Base-by-base conservation (phyloP, 305 asterid species). In the Stenogyne calaminthoides region DNA sequence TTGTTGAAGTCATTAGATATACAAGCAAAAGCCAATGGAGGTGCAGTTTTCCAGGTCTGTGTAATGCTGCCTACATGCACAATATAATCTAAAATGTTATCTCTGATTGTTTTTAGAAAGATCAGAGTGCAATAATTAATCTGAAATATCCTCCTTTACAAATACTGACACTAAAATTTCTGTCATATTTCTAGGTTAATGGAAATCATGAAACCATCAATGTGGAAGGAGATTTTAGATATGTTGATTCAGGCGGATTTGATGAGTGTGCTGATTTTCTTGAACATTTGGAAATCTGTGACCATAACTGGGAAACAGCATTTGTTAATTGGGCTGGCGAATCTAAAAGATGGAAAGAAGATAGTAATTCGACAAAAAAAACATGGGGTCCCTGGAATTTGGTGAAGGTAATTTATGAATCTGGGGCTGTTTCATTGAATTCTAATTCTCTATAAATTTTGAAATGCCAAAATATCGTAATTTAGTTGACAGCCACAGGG, bases 131-230 rank as follows among this genome's bases (percentile, higher is more conserved):
- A 25, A 27, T n/a, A 44, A 20, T 34, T 12, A 19, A 63, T 22
- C 40, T 34, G n/a, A 25, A 54, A 49, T 66, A 34, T 42, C 44
- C 49, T 34, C 52, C 27, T 70, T 11, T 25, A 39, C 32, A 40
- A 67, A 36, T 75, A 70, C 44, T 37, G 55, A 42, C 63, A 67
- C 58, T 19, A 66, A 40, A 36, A 37, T 63, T 63, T 20, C 32
- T 70, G 34, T 64, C 75, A 61, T 72, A 34, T 76, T 62, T 78
- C 9, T 75, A 94, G 97, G 95, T 94, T 57, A 91, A 91, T 69
- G 98, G 98, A 76, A 94, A 94, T 82, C 98, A 94, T 73, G 98
- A 94, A 81, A 89, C 98, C 82, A 88, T 94, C 91, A 94, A 94
- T 27, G 96, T 94, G 65, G 97, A 94, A 71, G 96, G 98, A 59